Percentiles rank a stretch among this genome's conserved stretches.
phyloP scores from a whole-genome alignment of 495 filamentous ascomycete species.

The Amniculicola lignicola region DNA sequence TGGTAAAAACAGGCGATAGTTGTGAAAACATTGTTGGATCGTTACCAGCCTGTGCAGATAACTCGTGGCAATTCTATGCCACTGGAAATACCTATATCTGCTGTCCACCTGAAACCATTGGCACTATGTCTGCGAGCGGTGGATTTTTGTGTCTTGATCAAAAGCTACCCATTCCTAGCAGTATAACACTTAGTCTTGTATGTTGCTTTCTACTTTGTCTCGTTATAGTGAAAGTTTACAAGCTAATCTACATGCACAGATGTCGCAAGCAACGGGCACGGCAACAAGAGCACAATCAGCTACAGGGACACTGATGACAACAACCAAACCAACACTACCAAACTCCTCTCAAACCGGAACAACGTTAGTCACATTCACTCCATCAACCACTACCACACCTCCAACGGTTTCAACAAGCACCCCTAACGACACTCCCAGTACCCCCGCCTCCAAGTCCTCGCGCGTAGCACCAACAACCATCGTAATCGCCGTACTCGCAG shows the following conservation, averaged over 20 bases:
- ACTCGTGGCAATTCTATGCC: neutral
- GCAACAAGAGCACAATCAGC: conserved; percentile 5
- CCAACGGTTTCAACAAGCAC: conserved; percentile 1
- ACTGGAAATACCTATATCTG: neutral
- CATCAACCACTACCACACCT: neutral
- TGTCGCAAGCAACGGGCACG: conserved; percentile 2
- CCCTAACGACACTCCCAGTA: conserved; percentile 1
- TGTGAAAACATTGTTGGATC: neutral
- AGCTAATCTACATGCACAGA: conserved; percentile 1
- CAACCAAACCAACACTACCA: neutral
- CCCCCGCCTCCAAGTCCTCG: neutral
- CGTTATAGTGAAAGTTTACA: neutral
- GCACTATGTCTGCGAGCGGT: neutral
- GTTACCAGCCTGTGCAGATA: neutral
- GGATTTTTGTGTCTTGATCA: neutral
- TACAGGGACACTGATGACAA: neutral
- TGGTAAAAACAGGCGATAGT: conserved; percentile 2
- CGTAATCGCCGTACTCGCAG: conserved; percentile 1
- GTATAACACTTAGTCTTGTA: neutral
- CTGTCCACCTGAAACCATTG: neutral
- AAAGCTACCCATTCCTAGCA: neutral
- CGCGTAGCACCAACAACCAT: conserved; percentile 3
- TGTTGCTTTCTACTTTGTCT: neutral
- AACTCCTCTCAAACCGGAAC: conserved; percentile 2
- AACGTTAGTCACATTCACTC: neutral